phyloP scores from a whole-genome alignment of 352 stramenopile genomes.

The Phytophthora idaei region DNA sequence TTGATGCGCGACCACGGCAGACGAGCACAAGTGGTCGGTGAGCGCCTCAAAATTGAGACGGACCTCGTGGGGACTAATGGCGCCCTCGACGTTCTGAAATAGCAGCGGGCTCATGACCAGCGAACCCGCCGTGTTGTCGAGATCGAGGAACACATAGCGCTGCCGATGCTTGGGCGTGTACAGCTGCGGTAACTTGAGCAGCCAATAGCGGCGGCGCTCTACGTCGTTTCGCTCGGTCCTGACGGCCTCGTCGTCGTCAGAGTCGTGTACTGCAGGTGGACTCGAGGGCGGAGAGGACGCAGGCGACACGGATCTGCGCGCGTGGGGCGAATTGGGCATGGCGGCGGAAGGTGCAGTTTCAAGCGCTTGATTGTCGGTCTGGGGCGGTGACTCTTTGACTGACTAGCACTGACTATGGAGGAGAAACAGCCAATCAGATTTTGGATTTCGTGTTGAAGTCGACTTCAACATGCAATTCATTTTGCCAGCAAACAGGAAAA shows the following conservation, averaged over 20 bases:
- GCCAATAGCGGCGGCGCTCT: conserved; percentile 25
- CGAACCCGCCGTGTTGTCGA: conserved; percentile 21
- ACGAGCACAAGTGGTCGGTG: conserved; percentile 21
- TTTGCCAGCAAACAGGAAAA: too few species aligned
- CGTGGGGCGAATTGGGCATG: background rate
- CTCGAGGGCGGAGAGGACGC: background rate
- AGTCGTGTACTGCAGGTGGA: background rate
- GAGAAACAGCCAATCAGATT: too few species aligned
- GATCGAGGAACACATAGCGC: conserved; percentile 26
- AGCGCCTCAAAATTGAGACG: conserved; percentile 26
- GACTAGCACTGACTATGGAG: too few species aligned
- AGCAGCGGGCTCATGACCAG: conserved; percentile 19
- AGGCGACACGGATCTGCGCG: too few species aligned
- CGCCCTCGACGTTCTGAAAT: conserved; percentile 13
- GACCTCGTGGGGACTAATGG: conserved; percentile 13
- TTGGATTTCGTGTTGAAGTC: too few species aligned
- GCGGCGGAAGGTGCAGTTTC: background rate
- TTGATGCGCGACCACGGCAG: conserved; percentile 14
- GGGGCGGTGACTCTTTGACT: too few species aligned
- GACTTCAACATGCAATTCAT: too few species aligned
- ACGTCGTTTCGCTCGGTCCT: conserved; percentile 21
- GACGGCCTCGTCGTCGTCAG: conserved; percentile 6
- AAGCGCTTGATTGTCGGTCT: too few species aligned
- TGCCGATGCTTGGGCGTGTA: conserved; percentile 25
- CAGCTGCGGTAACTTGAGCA: conserved; percentile 14